Evolutionary conservation across 1,284 basidiomycete species (phyloP), one percentile per base, ranked within the genome.

Genomic region (Butyriboletus appendiculatus): DNA sequence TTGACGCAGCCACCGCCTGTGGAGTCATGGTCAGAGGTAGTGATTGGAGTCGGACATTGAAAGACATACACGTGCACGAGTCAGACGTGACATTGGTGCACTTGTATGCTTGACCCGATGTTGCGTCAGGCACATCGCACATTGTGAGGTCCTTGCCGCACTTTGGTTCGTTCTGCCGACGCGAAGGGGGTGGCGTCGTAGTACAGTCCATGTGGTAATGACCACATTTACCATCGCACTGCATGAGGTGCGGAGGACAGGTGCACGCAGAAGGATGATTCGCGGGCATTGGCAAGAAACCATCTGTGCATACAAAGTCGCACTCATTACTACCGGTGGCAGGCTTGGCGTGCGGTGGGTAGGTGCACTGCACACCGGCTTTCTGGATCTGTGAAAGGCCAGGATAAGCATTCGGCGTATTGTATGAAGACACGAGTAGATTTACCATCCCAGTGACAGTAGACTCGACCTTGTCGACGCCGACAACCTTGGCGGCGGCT

Each of bases 1-100:
- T 62, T 55, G 41, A 60, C 22, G 16, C 67, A 66, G 2, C 59
- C 59, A 2, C 59, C 65, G 10, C 66, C 66, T 68, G n/a, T n/a
- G 14, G 20, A 5, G 16, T 15, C 4, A 11, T 30, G 20, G 14
- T 46, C 35, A 51, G 24, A 15, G 8, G 5, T 7, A n/a, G 1
- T 4, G 2, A 15, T 24, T 16, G 14, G 10, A 38, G 26, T 18
- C 3, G 8, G 6, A 2, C 4, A 30, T 12, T 0, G 11, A 46
- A 34, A 16, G 11, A 53, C 63, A 8, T 56, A 66, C 64, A 66
- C 0, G 47, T 53, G 20, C 30, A 47, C 16, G 59, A 40, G 34
- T 68, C 56, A 5, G 52, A 66, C 22, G 34, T 53, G 38, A 51
- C 33, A 30, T 68, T 3, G 9, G 47, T 49, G 24, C 65, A 67